Conservation (phyloP, 805 yeast genomes). For the Pichia deserticola region DNA sequence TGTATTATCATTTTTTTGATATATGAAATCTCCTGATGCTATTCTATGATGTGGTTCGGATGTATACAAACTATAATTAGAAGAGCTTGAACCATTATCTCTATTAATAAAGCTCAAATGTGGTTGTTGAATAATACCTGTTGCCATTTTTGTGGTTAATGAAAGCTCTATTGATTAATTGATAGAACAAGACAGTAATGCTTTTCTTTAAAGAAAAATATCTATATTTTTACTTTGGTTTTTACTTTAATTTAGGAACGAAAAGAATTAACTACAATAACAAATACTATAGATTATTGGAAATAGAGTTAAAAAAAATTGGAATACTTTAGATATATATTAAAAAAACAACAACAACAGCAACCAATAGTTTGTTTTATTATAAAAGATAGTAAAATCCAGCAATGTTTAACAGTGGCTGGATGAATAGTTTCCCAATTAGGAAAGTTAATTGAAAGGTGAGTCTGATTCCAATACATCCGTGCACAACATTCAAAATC, state of each 20-base stretch:
- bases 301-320: no score
- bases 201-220: no score
- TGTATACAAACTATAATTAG: slow-evolving; percentile 5
- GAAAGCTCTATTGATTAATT: no score
- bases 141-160: slow-evolving; percentile 1
- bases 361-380: no score
- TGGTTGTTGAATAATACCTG: slow-evolving; percentile 1
- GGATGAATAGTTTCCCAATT: background rate
- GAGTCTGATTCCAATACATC: background rate
- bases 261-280: no score
- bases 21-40: slow-evolving; percentile 3
- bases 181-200: no score
- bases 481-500: background rate
- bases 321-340: no score
- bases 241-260: no score
- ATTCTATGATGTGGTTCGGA: slow-evolving; percentile 5
- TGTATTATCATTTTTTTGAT: background rate
- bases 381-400: no score
- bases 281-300: no score
- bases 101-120: background rate
- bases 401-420: background rate
- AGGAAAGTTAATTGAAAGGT: background rate
- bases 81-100: slow-evolving; percentile 1
- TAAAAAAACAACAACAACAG: no score
- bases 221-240: no score